A percentile compares a stretch with the other conserved stretches of the same genome.
phyloP scores from a whole-genome alignment of 225 moss, liverwort and hornwort genomes.

The Marchantia polymorpha region DNA sequence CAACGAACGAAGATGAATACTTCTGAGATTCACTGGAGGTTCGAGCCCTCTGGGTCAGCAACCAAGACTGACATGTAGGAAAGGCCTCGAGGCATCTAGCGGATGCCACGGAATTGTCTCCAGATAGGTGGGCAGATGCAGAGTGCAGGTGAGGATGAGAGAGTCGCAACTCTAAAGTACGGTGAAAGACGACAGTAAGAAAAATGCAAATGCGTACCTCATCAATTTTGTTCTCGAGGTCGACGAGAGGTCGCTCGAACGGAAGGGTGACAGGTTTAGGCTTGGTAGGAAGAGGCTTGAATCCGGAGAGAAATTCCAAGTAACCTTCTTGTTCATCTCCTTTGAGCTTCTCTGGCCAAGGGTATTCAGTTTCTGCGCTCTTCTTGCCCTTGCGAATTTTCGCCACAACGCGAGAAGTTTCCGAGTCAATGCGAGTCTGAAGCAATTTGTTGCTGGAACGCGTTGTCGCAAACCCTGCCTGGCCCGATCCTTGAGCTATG shows the following conservation, averaged over 20 bases:
- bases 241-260: slow-evolving; percentile 86
- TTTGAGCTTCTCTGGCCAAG: slow-evolving; percentile 94
- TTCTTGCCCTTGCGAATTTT: slow-evolving; percentile 97
- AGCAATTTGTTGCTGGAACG: slow-evolving; percentile 10
- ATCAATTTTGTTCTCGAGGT: slow-evolving; percentile 90
- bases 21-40: background rate
- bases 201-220: slow-evolving; percentile 44
- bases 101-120: background rate
- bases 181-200: background rate
- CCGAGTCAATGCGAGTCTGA: background rate
- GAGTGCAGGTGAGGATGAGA: background rate
- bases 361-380: slow-evolving; percentile 78
- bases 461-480: slow-evolving; percentile 33
- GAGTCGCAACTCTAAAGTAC: background rate
- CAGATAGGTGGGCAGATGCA: background rate
- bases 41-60: background rate
- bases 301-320: slow-evolving; percentile 74
- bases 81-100: background rate
- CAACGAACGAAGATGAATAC: background rate
- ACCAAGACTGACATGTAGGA: background rate
- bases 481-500: slow-evolving; percentile 48
- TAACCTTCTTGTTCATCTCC: slow-evolving; percentile 63
- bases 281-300: slow-evolving; percentile 80
- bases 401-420: slow-evolving; percentile 39
- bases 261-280: slow-evolving; percentile 82